Evolutionary conservation across 495 filamentous ascomycete species (phyloP), one percentile per base, ranked within the genome.

Genomic region (Aspergillus cristatus): DNA sequence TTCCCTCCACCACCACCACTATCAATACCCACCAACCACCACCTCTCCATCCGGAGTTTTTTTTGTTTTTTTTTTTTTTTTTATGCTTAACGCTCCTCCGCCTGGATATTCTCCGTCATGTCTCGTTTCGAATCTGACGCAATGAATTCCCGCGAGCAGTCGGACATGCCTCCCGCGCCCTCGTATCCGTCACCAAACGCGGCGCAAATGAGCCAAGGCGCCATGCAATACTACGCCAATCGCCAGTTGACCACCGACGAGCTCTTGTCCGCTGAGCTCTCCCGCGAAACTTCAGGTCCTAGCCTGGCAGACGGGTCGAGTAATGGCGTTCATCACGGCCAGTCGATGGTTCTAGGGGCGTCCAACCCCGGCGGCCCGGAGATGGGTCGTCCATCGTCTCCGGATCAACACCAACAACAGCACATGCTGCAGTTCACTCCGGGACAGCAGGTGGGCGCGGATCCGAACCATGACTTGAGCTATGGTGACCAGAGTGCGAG

Each of bases 401-500:
- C 59, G 17, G 66, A 70, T 39, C 63, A 67, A 40, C 63, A 64
- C 40, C 60, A 61, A 40, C 65, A 70, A 38, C 65, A 69, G 25
- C 58, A 68, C 46, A 67, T 68, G 56, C 57, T 70, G 8, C 60
- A 61, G 35, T 70, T 68, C 43, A 58, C 64, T 11, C 60, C 67
- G 3, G 64, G 62, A 41, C 67, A 68, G 33, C 70, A 74, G 44
- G 66, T 67, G 2, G 66, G 67, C 32, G 64, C 72, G 26, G 70
- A 74, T 35, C 68, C 65, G 14, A 70, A 74, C 37, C 63, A 71
- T 33, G 66, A 67, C 32, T 28, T 64, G 28, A 69, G 61, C 38
- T 69, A 70, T 48, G 70, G 70, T 8, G 81, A 85, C 43, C 67
- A 65, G 34, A 84, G 76, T 32, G 78, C 83, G 7, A 82, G 82